Percentiles rank a stretch among this genome's conserved stretches.
phyloP scores from a whole-genome alignment of 2,329 filamentous ascomycete species.

The Penicillium brevicompactum region DNA sequence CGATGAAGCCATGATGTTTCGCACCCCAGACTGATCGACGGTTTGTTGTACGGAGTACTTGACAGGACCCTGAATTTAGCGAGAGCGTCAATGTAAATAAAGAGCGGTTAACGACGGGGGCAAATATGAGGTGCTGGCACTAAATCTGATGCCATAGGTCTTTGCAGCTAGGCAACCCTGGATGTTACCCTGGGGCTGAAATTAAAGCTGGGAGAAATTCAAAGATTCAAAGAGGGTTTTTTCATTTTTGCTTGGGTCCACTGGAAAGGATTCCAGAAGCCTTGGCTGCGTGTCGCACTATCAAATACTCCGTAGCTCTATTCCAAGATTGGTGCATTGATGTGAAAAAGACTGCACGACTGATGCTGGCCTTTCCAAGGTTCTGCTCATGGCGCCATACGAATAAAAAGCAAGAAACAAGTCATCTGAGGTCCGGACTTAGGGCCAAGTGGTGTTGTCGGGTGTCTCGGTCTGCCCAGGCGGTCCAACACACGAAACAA shows the following conservation, averaged over 20 bases:
- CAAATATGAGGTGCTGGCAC: conserved; percentile 32
- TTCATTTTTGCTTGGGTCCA: neutral
- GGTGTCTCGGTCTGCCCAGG: too few species aligned
- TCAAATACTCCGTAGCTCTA: too few species aligned
- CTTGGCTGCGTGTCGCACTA: neutral
- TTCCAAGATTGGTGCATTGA: too few species aligned
- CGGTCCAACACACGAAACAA: too few species aligned
- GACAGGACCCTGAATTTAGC: neutral
- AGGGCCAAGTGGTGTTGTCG: neutral
- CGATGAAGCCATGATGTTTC: conserved; percentile 1
- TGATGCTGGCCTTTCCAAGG: too few species aligned
- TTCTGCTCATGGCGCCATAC: neutral
- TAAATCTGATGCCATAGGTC: conserved; percentile 34
- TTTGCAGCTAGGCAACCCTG: conserved; percentile 11
- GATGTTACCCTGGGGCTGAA: conserved; percentile 11
- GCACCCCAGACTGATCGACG: neutral
- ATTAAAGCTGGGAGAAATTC: neutral
- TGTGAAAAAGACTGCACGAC: too few species aligned
- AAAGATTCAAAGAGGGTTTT: neutral
- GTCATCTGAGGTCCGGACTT: neutral
- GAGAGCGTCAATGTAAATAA: neutral
- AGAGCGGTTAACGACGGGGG: conserved; percentile 12
- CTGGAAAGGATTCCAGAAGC: conserved; percentile 3
- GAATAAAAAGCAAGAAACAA: neutral
- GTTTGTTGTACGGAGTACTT: neutral